Conservation (phyloP, 305 asterid genomes). For the Fraxinus greggii region DNA sequence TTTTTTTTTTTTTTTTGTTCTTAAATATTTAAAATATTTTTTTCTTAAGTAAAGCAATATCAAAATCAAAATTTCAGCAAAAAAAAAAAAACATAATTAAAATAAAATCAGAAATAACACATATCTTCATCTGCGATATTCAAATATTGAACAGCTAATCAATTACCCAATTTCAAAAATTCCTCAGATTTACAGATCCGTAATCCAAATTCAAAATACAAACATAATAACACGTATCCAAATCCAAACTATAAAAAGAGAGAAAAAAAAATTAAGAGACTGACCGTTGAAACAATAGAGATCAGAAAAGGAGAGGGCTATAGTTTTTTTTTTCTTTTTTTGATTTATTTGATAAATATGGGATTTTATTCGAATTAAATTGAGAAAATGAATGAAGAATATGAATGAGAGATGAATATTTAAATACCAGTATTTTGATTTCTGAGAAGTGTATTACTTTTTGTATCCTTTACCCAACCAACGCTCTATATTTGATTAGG, state of each 20-base stretch:
- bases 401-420: background rate
- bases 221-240: background rate
- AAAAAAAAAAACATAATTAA: background rate
- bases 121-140: background rate
- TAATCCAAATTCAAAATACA: background rate
- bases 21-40: background rate
- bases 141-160: background rate
- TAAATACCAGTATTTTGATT: background rate
- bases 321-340: background rate
- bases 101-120: background rate
- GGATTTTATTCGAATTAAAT: slow-evolving; percentile 18
- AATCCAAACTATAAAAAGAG: background rate
- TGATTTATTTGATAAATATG: background rate
- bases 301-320: background rate
- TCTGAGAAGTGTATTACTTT: slow-evolving; percentile 5
- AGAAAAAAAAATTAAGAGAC: background rate
- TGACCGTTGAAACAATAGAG: slow-evolving; percentile 21
- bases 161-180: background rate
- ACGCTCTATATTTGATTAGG: slow-evolving; percentile 11
- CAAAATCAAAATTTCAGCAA: background rate
- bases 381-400: slow-evolving; percentile 12
- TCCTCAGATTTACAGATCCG: slow-evolving; percentile 18
- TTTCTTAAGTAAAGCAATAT: background rate
- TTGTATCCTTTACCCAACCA: slow-evolving; percentile 7
- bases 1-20: background rate